Percentiles rank a stretch among this genome's conserved stretches.
Conservation (phyloP, 768 basidiomycete genomes). For the Amyloporia xantha region DNA sequence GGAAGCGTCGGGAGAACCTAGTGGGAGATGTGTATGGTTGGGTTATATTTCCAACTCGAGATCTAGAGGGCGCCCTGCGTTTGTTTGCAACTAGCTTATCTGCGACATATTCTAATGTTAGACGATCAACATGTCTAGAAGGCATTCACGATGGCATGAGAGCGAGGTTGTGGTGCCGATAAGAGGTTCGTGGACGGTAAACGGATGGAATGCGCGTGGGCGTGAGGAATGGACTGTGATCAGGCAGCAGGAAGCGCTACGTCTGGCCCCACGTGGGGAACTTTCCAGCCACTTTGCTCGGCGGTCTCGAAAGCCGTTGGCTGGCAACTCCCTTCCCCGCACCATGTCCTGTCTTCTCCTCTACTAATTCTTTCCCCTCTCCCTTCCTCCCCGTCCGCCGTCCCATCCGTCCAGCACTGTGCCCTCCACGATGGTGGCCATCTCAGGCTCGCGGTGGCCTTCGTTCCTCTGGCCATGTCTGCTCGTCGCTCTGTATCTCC, state of each 20-base stretch:
- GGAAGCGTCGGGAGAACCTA: too few species aligned
- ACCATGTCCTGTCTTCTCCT: neutral
- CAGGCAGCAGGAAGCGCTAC: too few species aligned
- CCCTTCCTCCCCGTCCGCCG: constrained; percentile 25
- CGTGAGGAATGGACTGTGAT: too few species aligned
- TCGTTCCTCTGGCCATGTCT: constrained; percentile 12
- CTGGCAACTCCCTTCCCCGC: neutral
- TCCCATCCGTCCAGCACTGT: constrained; percentile 18
- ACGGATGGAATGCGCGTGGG: neutral
- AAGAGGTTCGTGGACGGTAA: neutral
- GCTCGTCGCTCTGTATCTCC: constrained; percentile 21
- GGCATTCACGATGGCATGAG: neutral
- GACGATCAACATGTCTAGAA: neutral
- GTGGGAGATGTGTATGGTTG: too few species aligned
- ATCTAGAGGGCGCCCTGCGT: too few species aligned
- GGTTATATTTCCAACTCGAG: too few species aligned
- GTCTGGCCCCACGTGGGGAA: neutral
- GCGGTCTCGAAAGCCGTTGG: constrained; percentile 2
- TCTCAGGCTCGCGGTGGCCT: constrained; percentile 2
- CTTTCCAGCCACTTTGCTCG: constrained; percentile 1
- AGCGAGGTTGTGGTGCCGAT: neutral
- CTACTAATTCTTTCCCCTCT: constrained; percentile 11
- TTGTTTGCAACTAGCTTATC: too few species aligned
- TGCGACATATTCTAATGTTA: neutral
- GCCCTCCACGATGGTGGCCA: constrained; percentile 16